A percentile compares a stretch with the other conserved stretches of the same genome.
Evolutionary conservation across 2,329 filamentous ascomycete species (phyloP).

Genomic region (Aspergillus sp.): DNA sequence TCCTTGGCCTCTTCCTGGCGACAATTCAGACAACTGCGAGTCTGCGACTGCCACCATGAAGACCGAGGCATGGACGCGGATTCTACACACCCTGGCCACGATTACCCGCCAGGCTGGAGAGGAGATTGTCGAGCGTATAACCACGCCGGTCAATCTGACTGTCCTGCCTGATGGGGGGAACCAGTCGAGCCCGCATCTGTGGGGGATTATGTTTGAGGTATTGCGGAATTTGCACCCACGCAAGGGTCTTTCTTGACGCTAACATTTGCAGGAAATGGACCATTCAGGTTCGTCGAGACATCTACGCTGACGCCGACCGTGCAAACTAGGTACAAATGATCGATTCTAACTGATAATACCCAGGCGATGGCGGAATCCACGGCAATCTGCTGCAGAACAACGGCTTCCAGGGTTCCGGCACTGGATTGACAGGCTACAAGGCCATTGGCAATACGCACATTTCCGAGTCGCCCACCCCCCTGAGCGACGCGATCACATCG

Average conservation of each 20-base stretch:
- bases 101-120: no score
- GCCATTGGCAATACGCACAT: slow-evolving; percentile 28
- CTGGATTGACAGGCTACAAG: slow-evolving; percentile 27
- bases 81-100: no score
- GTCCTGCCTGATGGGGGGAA: slow-evolving; percentile 30
- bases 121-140: no score
- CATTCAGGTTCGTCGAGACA: slow-evolving; percentile 27
- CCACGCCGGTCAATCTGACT: slow-evolving; percentile 14
- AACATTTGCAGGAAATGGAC: slow-evolving; percentile 31
- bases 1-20: no score
- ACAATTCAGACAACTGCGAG: no score
- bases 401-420: slow-evolving; percentile 32
- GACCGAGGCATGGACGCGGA: no score
- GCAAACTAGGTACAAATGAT: not conserved
- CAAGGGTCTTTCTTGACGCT: not conserved
- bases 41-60: no score
- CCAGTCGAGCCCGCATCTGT: slow-evolving; percentile 26
- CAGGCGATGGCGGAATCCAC: slow-evolving; percentile 36
- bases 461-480: slow-evolving; percentile 25
- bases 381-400: slow-evolving; percentile 36
- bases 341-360: not conserved
- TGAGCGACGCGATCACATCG: slow-evolving; percentile 29
- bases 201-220: slow-evolving; percentile 39
- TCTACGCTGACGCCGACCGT: not conserved
- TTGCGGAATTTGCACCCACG: not conserved